Percentiles rank a stretch among this genome's conserved stretches.
Evolutionary conservation across 2,329 filamentous ascomycete genomes (phyloP).

Genomic region (Colletotrichum lentis): DNA sequence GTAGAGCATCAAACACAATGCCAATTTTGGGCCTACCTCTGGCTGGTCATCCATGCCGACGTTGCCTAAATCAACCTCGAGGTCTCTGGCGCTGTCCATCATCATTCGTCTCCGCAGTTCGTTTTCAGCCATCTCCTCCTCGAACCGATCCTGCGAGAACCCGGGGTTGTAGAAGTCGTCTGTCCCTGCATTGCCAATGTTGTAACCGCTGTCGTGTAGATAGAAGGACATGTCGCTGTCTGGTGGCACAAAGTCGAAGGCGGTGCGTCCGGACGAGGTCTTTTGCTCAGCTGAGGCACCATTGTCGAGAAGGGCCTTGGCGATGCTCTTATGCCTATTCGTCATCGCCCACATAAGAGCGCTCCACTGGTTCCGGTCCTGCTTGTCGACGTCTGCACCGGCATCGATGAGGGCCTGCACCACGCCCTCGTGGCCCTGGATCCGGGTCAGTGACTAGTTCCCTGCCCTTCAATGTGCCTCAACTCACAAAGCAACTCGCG

Average conservation of each 20-base stretch:
- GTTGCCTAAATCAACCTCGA: constrained; percentile 95
- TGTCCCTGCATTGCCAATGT: constrained; percentile 78
- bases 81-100: constrained; percentile 97
- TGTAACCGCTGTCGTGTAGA: constrained; percentile 92
- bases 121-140: constrained; percentile 96
- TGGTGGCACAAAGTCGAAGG: constrained; percentile 93
- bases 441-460: constrained; percentile 13
- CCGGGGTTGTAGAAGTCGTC: constrained; percentile 96
- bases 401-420: constrained; percentile 85
- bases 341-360: constrained; percentile 99
- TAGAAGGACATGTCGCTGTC: constrained; percentile 98
- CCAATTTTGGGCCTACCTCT: constrained; percentile 67
- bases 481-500: constrained; percentile 90
- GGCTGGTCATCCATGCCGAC: constrained; percentile 95
- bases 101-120: constrained; percentile 97
- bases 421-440: constrained; percentile 84
- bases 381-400: constrained; percentile 87
- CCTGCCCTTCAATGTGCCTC: background rate
- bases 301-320: constrained; percentile 89
- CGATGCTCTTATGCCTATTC: constrained; percentile 94
- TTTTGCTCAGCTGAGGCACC: constrained; percentile 96
- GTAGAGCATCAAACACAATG: constrained; percentile 41
- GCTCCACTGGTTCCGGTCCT: constrained; percentile 97
- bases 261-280: constrained; percentile 90
- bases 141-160: constrained; percentile 90